Conservation (phyloP, 805 yeast species). For the Candida namnaoensis region DNA sequence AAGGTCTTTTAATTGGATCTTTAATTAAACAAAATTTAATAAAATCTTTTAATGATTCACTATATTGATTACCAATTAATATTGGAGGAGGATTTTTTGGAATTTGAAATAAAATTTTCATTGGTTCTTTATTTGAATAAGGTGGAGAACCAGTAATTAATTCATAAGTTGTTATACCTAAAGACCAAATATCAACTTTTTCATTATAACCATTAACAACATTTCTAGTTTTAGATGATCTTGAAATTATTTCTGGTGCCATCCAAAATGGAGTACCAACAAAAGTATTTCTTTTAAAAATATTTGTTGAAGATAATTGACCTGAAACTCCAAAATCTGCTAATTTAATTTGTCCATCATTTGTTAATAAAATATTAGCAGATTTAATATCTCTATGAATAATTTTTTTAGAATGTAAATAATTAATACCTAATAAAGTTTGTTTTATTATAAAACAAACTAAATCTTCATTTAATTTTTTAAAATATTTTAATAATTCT, state of each 20-base stretch:
- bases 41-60: slow-evolving; percentile 43
- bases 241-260: slow-evolving; percentile 92
- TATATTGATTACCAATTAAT: slow-evolving; percentile 32
- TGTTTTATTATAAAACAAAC: slow-evolving; percentile 57
- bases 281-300: slow-evolving; percentile 55
- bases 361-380: slow-evolving; percentile 76
- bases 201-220: slow-evolving; percentile 54
- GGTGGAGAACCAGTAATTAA: slow-evolving; percentile 82
- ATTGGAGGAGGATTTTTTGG: slow-evolving; percentile 60
- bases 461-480: slow-evolving; percentile 45
- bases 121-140: slow-evolving; percentile 59
- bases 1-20: slow-evolving; percentile 57
- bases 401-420: slow-evolving; percentile 65
- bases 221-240: slow-evolving; percentile 11
- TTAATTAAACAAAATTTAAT: slow-evolving; percentile 58
- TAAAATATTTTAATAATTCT: slow-evolving; percentile 38
- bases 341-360: slow-evolving; percentile 61
- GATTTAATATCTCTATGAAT: slow-evolving; percentile 89
- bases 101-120: slow-evolving; percentile 65
- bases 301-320: slow-evolving; percentile 56
- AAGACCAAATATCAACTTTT: slow-evolving; percentile 92
- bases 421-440: slow-evolving; percentile 61
- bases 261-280: slow-evolving; percentile 98
- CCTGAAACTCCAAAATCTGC: slow-evolving; percentile 95
- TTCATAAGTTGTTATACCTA: slow-evolving; percentile 89